Conservation (phyloP, 108 stramenopile species). For the Pseudonitzschia delicatissima region DNA sequence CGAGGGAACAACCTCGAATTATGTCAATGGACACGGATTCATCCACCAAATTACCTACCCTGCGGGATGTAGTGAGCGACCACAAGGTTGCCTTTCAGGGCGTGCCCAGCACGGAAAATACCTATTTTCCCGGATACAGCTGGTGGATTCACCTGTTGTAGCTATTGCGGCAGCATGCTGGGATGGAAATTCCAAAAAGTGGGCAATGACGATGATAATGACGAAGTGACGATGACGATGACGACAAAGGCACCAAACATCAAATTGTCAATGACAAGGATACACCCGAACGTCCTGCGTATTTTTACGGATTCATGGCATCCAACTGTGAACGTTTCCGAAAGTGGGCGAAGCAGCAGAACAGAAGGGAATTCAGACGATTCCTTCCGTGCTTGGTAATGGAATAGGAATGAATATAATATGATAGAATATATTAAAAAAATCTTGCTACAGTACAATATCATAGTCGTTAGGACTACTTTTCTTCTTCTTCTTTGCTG, state of each 20-base stretch:
- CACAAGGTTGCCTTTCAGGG: conserved; percentile 43
- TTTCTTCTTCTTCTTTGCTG: conserved; percentile 54
- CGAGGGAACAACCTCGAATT: conserved; percentile 71
- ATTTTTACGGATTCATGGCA: conserved; percentile 31
- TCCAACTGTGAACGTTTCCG: conserved; percentile 24
- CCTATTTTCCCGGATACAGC: conserved; percentile 72
- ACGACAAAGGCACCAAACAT: not conserved
- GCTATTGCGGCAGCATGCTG: conserved; percentile 51
- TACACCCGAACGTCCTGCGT: conserved; percentile 17
- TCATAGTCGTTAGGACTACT: not conserved
- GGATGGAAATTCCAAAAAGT: conserved; percentile 80
- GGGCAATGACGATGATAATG: not conserved
- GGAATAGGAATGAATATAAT: no score
- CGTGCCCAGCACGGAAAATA: conserved; percentile 59
- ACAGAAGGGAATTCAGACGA: no score
- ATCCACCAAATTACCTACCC: conserved; percentile 78
- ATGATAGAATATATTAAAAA: not conserved
- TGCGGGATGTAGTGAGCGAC: conserved; percentile 47
- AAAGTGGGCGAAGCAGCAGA: no score
- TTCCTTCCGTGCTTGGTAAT: no score
- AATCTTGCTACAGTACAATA: not conserved
- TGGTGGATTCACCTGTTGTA: conserved; percentile 72
- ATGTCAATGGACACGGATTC: conserved; percentile 79
- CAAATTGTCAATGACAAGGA: not conserved
- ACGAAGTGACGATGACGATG: not conserved